These are phyloP conservation scores for Aurinia saxatilis DNA, from an alignment of 345 rosid genomes.

Conservation along the genomic window DNA sequence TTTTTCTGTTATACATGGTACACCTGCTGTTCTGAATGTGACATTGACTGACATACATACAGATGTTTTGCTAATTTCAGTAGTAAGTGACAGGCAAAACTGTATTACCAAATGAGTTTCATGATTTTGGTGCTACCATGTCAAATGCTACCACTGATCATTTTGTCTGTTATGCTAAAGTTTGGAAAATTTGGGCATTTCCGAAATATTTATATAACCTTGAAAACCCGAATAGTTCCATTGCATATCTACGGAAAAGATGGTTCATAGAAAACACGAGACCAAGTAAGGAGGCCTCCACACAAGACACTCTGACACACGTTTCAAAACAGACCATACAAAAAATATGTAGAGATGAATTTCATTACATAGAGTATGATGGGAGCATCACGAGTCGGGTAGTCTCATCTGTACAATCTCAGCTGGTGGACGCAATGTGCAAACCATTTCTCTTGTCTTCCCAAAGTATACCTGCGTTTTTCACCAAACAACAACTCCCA, in stretches of 20 bases:
- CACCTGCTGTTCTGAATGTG: too few relatives aligned
- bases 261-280: background rate
- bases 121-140: too few relatives aligned
- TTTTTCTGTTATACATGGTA: background rate
- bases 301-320: background rate
- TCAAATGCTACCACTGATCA: background rate
- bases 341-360: background rate
- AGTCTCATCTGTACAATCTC: constrained; percentile 64
- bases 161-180: background rate
- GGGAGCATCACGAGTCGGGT: constrained; percentile 39
- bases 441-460: constrained; percentile 96
- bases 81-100: background rate
- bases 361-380: background rate
- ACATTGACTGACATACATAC: too few relatives aligned
- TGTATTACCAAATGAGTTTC: too few relatives aligned
- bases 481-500: constrained; percentile 2
- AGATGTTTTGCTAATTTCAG: too few relatives aligned
- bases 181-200: too few relatives aligned
- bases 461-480: constrained; percentile 89
- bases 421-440: constrained; percentile 80
- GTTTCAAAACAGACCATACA: background rate
- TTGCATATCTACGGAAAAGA: background rate
- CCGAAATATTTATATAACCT: background rate
- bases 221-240: background rate
- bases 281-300: background rate